These are phyloP conservation scores for Neofusicoccum umdonicola DNA, from an alignment of 2,329 filamentous ascomycete species.

Conservation along the genomic window DNA sequence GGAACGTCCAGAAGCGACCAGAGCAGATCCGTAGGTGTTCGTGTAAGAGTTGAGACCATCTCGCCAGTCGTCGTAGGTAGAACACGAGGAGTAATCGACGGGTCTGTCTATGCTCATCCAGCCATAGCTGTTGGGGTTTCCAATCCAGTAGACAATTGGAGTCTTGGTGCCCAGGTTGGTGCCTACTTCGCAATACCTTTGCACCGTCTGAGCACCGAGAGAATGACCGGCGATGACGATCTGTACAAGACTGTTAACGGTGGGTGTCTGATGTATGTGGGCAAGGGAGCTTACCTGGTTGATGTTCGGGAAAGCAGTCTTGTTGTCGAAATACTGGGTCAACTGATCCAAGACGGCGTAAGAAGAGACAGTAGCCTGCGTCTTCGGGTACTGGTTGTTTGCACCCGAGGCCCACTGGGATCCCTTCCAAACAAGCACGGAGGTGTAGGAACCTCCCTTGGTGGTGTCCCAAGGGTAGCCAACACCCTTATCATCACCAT, in stretches of 20 bases:
- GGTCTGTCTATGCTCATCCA: slow-evolving; percentile 34
- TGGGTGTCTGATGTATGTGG: too few species aligned
- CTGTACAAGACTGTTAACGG: neutral
- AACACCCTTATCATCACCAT: slow-evolving; percentile 17
- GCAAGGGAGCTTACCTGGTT: neutral
- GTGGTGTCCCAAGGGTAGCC: neutral
- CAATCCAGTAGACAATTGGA: slow-evolving; percentile 16
- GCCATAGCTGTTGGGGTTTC: slow-evolving; percentile 28
- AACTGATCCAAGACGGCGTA: slow-evolving; percentile 18
- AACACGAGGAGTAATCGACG: slow-evolving; percentile 28
- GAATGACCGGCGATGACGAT: slow-evolving; percentile 18
- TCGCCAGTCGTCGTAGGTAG: slow-evolving; percentile 34
- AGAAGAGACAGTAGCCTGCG: slow-evolving; percentile 9
- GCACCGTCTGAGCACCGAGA: slow-evolving; percentile 16
- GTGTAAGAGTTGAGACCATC: slow-evolving; percentile 34
- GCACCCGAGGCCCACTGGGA: slow-evolving; percentile 17
- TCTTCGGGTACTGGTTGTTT: slow-evolving; percentile 16
- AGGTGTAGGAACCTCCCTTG: neutral
- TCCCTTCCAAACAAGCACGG: slow-evolving; percentile 15
- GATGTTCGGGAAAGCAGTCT: slow-evolving; percentile 14
- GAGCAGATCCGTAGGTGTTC: slow-evolving; percentile 22
- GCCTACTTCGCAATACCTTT: slow-evolving; percentile 16
- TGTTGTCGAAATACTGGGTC: slow-evolving; percentile 16
- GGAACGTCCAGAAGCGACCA: slow-evolving; percentile 26
- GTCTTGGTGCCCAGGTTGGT: neutral